Conservation (phyloP, 192 early-diverging fungal genomes). For the Coemansia sp. region DNA sequence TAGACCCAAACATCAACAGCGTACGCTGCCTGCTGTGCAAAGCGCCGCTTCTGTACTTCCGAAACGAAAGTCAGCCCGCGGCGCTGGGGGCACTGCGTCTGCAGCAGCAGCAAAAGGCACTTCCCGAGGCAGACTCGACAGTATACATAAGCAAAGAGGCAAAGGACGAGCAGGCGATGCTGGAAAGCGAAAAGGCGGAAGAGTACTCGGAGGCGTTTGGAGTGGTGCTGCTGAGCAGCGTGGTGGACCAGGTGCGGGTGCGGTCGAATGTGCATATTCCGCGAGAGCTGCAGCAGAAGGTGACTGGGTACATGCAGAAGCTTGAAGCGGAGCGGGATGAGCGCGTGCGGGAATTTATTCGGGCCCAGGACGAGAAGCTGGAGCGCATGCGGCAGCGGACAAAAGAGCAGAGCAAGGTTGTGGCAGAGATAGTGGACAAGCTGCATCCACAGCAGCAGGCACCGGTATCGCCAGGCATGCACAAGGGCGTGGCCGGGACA, state of each 20-base stretch:
- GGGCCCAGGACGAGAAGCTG: constrained; percentile 37
- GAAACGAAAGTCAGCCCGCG: constrained; percentile 2
- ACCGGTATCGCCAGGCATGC: not conserved
- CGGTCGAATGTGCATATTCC: constrained; percentile 20
- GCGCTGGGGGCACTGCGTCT: constrained; percentile 7
- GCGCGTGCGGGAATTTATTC: constrained; percentile 41
- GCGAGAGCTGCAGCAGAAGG: constrained; percentile 40
- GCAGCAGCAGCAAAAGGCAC: constrained; percentile 15
- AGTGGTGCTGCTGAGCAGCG: constrained; percentile 20
- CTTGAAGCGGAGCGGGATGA: constrained; percentile 35
- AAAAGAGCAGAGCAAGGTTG: constrained; percentile 23
- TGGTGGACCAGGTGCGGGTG: constrained; percentile 4
- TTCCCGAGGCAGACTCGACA: constrained; percentile 23
- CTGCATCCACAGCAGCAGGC: constrained; percentile 20
- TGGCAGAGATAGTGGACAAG: constrained; percentile 27
- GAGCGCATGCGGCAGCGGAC: constrained; percentile 25
- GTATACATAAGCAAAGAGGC: constrained; percentile 28
- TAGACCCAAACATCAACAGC: constrained; percentile 48
- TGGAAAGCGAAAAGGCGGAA: constrained; percentile 12
- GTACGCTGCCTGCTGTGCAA: constrained; percentile 51
- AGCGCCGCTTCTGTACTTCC: constrained; percentile 33
- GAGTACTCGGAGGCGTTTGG: constrained; percentile 50
- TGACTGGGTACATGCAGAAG: constrained; percentile 28
- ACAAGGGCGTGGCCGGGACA: constrained; percentile 12
- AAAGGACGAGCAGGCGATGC: constrained; percentile 15